Evolutionary conservation across 1,139 yeast genomes (phyloP).

Genomic region (Magnusiomyces sp.): DNA sequence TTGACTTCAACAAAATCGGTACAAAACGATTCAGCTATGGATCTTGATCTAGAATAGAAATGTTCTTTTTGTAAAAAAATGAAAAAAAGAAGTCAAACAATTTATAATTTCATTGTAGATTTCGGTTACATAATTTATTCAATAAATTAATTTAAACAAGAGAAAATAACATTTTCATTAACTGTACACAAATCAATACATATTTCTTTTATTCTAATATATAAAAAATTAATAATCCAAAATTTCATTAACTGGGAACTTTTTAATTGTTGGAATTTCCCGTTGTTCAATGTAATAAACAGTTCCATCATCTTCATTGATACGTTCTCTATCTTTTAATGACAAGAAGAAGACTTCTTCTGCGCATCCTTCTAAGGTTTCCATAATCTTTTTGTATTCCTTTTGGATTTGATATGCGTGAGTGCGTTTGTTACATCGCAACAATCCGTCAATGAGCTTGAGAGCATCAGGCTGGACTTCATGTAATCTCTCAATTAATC

Average conservation of each 20-base stretch:
- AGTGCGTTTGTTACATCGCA: constrained; percentile 61
- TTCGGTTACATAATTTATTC: neutral
- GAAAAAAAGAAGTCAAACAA: too few relatives aligned
- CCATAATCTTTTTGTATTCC: constrained; percentile 51
- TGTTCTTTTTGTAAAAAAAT: too few relatives aligned
- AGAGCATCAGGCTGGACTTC: constrained; percentile 69
- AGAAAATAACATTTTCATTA: too few relatives aligned
- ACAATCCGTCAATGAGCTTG: constrained; percentile 62
- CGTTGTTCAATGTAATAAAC: constrained; percentile 38
- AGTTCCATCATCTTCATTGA: constrained; percentile 74
- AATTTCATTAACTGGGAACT: constrained; percentile 11
- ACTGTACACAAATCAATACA: neutral
- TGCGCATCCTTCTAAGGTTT: constrained; percentile 48
- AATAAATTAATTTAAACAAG: too few relatives aligned
- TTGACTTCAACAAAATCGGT: neutral
- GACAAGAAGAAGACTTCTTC: constrained; percentile 64
- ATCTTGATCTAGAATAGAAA: too few relatives aligned
- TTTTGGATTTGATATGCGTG: constrained; percentile 80
- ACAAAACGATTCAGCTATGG: neutral
- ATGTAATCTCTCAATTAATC: constrained; percentile 74
- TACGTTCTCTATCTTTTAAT: constrained; percentile 78
- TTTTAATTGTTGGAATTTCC: constrained; percentile 20
- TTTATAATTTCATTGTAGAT: too few relatives aligned
- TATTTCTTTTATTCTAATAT: neutral
- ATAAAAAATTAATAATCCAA: constrained; percentile 7